Base-by-base conservation (phyloP, 257 asterid species). In the Nicotiana noctiflora region DNA sequence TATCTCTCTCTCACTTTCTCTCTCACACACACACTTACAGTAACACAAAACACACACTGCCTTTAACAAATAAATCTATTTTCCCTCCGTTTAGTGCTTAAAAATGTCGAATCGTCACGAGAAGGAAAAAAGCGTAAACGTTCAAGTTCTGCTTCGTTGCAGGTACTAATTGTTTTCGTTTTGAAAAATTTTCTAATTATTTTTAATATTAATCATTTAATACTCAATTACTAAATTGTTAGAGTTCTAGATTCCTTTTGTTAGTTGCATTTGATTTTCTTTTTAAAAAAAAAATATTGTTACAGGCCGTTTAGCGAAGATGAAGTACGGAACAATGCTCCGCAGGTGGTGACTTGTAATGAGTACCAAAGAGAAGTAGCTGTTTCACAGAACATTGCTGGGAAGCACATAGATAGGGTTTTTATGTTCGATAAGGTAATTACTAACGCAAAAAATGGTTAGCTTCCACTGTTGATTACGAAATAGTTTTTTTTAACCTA, bases 81-180 rank as follows among this genome's bases (percentile, higher is more conserved):
- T 49, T 2, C n/a, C 34, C 56, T 7, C 8, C 44, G 31, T 34
- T n/a, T 40, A 40, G 46, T 2, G 46, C 11, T 40, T 21, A 19
- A 72, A 61, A 79, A 93, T 94, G 98, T 92, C 94, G 75, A 70
- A 79, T 84, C 77, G 77, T 34, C 77, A 70, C 49, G 77, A 70
- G 59, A 95, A 91, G 52, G 97, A 92, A 82, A 91, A 95, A 64
- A 93, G 99, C 0, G 98, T 95, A 9, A 95, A 95, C 81, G 97
- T 95, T 27, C 99, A 95, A 89, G 99, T 95, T 75, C 92, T 93
- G 55, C 98, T 95, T 81, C 99, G 99, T 29, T 95, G 99, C 90
- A 88, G 99, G 99, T 95, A 86, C 34, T 61, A 11, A 40, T 19
- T 68, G 6, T 6, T 68, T 19, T 40, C 7, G 25, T 40, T 68